Conservation (phyloP, 2,329 filamentous ascomycete species). For the Aspergillus chevalieri region DNA sequence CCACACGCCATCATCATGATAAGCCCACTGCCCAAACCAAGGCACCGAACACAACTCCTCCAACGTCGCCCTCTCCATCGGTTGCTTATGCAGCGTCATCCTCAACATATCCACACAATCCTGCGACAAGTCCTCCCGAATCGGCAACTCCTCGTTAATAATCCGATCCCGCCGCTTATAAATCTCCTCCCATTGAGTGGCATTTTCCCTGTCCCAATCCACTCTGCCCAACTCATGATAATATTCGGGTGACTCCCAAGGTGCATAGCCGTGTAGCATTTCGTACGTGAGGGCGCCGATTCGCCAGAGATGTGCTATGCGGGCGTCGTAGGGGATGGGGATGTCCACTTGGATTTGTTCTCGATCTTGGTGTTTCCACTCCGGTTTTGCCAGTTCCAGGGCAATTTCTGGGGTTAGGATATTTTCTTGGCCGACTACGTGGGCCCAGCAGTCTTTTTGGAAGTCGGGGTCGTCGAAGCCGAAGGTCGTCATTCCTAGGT, state of each 20-base stretch:
- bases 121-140: conserved; percentile 23
- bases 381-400: conserved; percentile 7
- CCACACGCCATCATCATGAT: conserved; percentile 1
- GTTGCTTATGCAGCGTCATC: conserved; percentile 18
- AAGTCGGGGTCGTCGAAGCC: conserved; percentile 12
- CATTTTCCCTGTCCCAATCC: background rate
- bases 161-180: conserved; percentile 16
- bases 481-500: conserved; percentile 18
- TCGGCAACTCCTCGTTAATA: conserved; percentile 18
- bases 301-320: conserved; percentile 19
- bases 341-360: background rate
- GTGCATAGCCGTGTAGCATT: conserved; percentile 27
- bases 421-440: conserved; percentile 21
- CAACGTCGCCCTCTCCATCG: conserved; percentile 16
- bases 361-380: background rate
- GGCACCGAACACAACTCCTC: conserved; percentile 18
- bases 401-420: conserved; percentile 21
- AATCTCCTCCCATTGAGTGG: background rate
- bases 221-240: conserved; percentile 2
- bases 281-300: conserved; percentile 22
- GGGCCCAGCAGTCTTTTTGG: background rate
- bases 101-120: conserved; percentile 26
- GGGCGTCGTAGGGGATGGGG: conserved; percentile 12
- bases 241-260: conserved; percentile 22
- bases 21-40: conserved; percentile 20